Conservation (phyloP, 208 protist genomes). For the Acanthamoeba polyphaga region DNA sequence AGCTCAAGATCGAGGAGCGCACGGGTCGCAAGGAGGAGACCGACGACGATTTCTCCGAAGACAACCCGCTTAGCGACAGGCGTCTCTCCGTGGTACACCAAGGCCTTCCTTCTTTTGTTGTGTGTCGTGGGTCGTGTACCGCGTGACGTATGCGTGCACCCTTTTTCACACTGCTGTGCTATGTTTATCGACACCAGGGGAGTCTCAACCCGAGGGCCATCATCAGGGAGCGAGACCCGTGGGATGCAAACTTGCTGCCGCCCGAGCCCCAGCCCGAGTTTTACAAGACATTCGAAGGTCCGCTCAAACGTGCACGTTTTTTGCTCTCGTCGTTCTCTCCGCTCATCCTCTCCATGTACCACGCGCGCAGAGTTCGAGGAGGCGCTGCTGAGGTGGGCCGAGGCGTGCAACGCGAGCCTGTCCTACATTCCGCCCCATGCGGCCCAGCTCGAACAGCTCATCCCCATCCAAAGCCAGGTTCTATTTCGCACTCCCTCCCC, state of each 20-base stretch:
- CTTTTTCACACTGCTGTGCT: not conserved
- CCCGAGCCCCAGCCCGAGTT: constrained; percentile 70
- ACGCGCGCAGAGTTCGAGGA: constrained; percentile 55
- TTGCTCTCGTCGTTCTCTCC: not conserved
- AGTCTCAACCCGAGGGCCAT: constrained; percentile 1
- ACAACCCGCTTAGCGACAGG: constrained; percentile 10
- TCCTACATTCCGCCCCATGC: constrained; percentile 70
- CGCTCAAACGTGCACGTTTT: not conserved
- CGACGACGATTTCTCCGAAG: constrained; percentile 37
- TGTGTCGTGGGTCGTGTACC: not conserved
- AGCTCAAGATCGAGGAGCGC: constrained; percentile 57
- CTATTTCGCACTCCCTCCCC: not conserved
- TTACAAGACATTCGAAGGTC: constrained; percentile 73
- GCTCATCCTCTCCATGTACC: not conserved
- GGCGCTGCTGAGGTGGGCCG: constrained; percentile 53
- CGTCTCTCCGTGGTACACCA: not conserved
- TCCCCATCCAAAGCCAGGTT: constrained; percentile 73
- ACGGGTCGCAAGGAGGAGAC: constrained; percentile 8
- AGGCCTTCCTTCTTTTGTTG: not conserved
- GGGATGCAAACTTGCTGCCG: constrained; percentile 63
- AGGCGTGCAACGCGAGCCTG: constrained; percentile 60
- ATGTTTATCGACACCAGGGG: not conserved
- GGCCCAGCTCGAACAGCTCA: constrained; percentile 67
- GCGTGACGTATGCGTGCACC: not conserved
- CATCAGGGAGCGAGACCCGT: constrained; percentile 40